Evolutionary conservation across 2,329 filamentous ascomycete genomes (phyloP), one percentile per base, ranked within the genome.

Genomic region (Shiraia bambusicola): DNA sequence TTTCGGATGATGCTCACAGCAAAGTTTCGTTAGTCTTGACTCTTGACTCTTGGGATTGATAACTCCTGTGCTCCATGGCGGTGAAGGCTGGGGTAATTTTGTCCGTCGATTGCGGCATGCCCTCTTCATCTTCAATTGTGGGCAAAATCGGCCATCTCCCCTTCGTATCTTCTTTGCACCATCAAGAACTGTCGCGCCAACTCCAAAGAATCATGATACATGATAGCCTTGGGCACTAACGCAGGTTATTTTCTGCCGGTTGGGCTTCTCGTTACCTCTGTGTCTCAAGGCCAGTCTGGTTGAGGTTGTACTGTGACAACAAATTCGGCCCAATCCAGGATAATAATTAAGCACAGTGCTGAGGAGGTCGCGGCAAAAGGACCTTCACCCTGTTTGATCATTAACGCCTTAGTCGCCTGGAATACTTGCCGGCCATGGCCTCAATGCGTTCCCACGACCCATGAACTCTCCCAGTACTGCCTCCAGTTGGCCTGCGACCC

Each of bases 351-450:
- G 8, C 19, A 22, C 19, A 22, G 4, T 12, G 32, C 38, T 32
- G 34, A 34, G 24, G 34, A 34, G 24, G 37, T 37, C 28, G 37
- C 28, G 36, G 45, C 38, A 47, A 35, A 24, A 37, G 36, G 10
- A 31, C 34, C 12, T 19, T 11, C 25, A 27, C 33, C 17, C 12
- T 16, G 11, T 25, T 41, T 19, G 30, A 45, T 33, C n/a, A n/a
- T n/a, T n/a, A n/a, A n/a, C n/a, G 24, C 38, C 45, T 34, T 22
- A 31, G 31, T 42, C 36, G 34, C 26, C 28, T 19, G 32, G 22
- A 33, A 33, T 52, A 42, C 40, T 42, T 34, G 42, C 41, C 32
- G 24, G 52, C 49, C 39, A 46, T 45, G 48, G 56, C 59, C 58
- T 61, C 56, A 54, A 30, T 19, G 22, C 40, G 28, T 38, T 37